phyloP scores from a whole-genome alignment of 352 stramenopile species.

The Phytophthora syringae region DNA sequence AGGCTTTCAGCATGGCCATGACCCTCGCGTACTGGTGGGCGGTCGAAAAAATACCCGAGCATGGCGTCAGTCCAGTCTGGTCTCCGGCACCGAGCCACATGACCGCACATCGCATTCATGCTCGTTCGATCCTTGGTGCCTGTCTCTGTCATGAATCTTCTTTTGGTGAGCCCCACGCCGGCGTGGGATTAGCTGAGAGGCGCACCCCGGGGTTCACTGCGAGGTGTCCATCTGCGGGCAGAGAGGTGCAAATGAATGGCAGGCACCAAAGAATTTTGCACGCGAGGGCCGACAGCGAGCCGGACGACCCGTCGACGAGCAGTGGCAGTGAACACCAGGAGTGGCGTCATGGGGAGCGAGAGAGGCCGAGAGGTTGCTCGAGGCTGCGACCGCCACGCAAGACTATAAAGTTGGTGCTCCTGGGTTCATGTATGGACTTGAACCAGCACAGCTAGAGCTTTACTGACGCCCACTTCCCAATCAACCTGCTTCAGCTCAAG shows the following conservation, averaged over 20 bases:
- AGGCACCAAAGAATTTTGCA: slow-evolving; percentile 13
- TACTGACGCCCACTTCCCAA: slow-evolving; percentile 38
- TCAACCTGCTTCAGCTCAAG: slow-evolving; percentile 31
- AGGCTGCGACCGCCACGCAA: not conserved
- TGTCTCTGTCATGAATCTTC: slow-evolving; percentile 29
- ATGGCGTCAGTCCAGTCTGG: slow-evolving; percentile 24
- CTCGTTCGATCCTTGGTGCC: slow-evolving; percentile 10
- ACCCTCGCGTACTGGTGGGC: slow-evolving; percentile 34
- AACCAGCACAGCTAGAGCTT: not conserved
- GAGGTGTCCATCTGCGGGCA: slow-evolving; percentile 16
- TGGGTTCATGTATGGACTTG: not conserved
- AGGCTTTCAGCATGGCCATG: slow-evolving; percentile 1
- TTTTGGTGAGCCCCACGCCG: slow-evolving; percentile 20
- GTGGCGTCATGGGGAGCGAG: slow-evolving; percentile 16
- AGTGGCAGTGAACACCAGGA: slow-evolving; percentile 22
- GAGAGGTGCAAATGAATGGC: slow-evolving; percentile 24
- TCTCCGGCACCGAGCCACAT: slow-evolving; percentile 7
- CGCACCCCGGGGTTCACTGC: slow-evolving; percentile 19
- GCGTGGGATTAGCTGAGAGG: slow-evolving; percentile 35
- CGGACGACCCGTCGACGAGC: slow-evolving; percentile 23
- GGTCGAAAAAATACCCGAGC: slow-evolving; percentile 18
- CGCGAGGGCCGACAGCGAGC: slow-evolving; percentile 14
- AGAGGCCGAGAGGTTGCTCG: too few species aligned
- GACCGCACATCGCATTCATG: slow-evolving; percentile 11
- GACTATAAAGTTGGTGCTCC: slow-evolving; percentile 4